Evolutionary conservation across 2,329 filamentous ascomycete genomes (phyloP), one percentile per base, ranked within the genome.

Genomic region (Chaetomium olivaceum): DNA sequence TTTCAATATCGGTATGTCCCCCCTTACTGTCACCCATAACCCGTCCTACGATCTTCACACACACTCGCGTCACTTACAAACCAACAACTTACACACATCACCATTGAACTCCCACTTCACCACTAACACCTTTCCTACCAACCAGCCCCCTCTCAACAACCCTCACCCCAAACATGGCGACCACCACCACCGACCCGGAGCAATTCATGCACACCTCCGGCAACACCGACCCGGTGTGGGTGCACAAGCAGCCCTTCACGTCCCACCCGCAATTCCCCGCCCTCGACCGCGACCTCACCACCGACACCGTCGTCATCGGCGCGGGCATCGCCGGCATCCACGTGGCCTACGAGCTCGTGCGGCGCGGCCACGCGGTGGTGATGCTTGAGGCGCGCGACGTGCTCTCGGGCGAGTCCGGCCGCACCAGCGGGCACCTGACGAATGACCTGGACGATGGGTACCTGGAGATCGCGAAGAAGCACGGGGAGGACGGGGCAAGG

Each of bases 371-470:
- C 43, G 74, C 80, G 2, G 83, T 86, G 0, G 77, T 81, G 2
- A 75, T 87, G 69, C 75, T 87, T 12, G 84, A 87, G 68, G 83
- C 83, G 8, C 80, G 84, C 5, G 79, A 85, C n/a, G 77, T 83
- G 2, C 73, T 86, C 0, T 81, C 82, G 2, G 84, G 84, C 2
- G 85, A 87, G 71, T 81, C 80, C 0, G 83, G 83, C 0, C 76
- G 84, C 4, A 87, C 83, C 0, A 82, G 78, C 51, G 84, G 84
- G 0, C 84, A 87, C 70, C 73, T 87, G 33, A 79, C 83, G 2
- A 86, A 80, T 64, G 81, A 81, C 3, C 74, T 87, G 2, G 85
- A 87, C 33, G 83, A 85, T 60, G 80, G 80, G 2, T 87, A 85
- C 65, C 70, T 76, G 0, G 76, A 80, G 27, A 84, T 87, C 61